These are phyloP conservation scores for Erucastrum elatum DNA, from an alignment of 345 rosid species.

Conservation along the genomic window DNA sequence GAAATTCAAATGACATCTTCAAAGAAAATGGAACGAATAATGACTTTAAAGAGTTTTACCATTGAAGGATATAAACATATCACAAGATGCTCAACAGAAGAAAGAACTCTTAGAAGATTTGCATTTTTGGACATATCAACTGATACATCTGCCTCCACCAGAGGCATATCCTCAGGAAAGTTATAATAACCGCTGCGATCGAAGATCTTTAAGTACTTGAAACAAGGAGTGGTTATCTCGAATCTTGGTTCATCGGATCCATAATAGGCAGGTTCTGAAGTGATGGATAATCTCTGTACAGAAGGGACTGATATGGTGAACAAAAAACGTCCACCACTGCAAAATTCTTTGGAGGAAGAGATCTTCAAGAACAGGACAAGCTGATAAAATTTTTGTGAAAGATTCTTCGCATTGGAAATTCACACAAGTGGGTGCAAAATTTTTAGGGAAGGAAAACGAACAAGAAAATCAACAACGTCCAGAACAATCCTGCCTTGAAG, in stretches of 20 bases:
- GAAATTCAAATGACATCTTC: not conserved
- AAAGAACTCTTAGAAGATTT: slow-evolving; percentile 4
- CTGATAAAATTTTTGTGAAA: not conserved
- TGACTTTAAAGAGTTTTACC: not conserved
- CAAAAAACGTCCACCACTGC: not conserved
- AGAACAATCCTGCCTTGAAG: not conserved
- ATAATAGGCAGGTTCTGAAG: not conserved
- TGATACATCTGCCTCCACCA: slow-evolving; percentile 5
- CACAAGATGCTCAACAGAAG: slow-evolving; percentile 6
- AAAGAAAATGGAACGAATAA: not conserved
- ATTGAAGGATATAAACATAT: slow-evolving; percentile 4
- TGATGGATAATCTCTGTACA: slow-evolving; percentile 14
- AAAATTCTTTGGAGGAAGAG: slow-evolving; percentile 2
- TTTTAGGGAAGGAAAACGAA: slow-evolving; percentile 12
- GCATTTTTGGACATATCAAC: not conserved
- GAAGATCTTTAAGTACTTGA: slow-evolving; percentile 3
- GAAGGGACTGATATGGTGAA: slow-evolving; percentile 18
- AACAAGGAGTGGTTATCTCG: slow-evolving; percentile 18
- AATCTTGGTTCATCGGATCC: not conserved
- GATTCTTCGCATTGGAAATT: not conserved
- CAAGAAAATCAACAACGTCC: slow-evolving; percentile 9
- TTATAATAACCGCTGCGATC: not conserved
- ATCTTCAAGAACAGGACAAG: slow-evolving; percentile 27
- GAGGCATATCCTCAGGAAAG: slow-evolving; percentile 1
- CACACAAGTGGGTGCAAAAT: not conserved